Conservation (phyloP, 257 asterid genomes). For the Dorcoceras hygrometricum region DNA sequence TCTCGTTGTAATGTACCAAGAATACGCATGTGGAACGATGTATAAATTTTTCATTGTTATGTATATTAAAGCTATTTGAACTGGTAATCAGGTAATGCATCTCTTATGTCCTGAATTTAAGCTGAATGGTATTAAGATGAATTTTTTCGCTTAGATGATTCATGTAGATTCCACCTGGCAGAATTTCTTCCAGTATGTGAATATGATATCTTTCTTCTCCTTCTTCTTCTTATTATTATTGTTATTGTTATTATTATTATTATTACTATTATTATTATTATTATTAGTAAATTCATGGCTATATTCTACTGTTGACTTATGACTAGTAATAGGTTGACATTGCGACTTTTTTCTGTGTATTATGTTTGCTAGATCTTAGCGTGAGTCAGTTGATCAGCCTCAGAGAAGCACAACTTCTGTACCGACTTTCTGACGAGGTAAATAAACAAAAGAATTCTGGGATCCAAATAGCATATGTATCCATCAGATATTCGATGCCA, state of each 20-base stretch:
- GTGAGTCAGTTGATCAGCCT: conserved; percentile 68
- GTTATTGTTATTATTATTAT: conserved; percentile 8
- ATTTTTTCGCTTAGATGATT: background rate
- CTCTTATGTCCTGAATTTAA: conserved; percentile 10
- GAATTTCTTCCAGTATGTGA: background rate
- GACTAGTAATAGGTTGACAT: conserved; percentile 13
- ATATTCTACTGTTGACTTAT: conserved; percentile 3
- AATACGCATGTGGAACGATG: too few species aligned
- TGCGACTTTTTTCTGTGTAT: conserved; percentile 26
- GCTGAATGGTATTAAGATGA: conserved; percentile 4
- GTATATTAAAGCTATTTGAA: conserved; percentile 14
- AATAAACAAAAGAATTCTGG: background rate
- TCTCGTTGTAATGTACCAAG: conserved; percentile 3
- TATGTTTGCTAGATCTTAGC: conserved; percentile 57
- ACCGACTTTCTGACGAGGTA: conserved; percentile 86
- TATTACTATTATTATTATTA: conserved; percentile 1
- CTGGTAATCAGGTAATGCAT: background rate
- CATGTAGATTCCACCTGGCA: conserved; percentile 3
- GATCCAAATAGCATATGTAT: background rate
- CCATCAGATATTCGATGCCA: conserved; percentile 4
- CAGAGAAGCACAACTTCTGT: conserved; percentile 81
- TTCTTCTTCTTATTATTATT: too few species aligned
- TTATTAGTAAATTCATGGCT: background rate
- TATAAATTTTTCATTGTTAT: background rate
- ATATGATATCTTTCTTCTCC: conserved; percentile 9